Evolutionary conservation across 371 early-diverging fungal species (phyloP).

Genomic region (Apophysomyces variabilis): DNA sequence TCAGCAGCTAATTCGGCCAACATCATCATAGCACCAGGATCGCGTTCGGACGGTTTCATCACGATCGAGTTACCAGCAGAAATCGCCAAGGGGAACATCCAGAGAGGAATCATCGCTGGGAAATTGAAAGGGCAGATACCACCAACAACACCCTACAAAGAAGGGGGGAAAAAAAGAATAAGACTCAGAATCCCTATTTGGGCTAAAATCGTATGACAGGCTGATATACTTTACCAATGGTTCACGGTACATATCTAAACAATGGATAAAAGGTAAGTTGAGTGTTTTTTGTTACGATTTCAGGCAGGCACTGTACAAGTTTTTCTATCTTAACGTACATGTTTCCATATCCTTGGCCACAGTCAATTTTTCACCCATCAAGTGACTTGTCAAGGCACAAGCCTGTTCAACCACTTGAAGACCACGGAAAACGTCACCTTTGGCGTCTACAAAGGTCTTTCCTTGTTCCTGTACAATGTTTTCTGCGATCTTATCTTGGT

Average conservation of each 20-base stretch:
- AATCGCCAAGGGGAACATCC: conserved; percentile 97
- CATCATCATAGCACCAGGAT: conserved; percentile 95
- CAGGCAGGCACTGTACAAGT: not conserved
- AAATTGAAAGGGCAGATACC: conserved; percentile 98
- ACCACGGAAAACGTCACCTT: conserved; percentile 90
- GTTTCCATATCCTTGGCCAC: conserved; percentile 97
- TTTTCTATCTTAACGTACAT: conserved; percentile 42
- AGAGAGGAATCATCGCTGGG: conserved; percentile 95
- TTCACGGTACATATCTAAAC: conserved; percentile 83
- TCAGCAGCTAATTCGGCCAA: conserved; percentile 89
- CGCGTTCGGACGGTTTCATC: conserved; percentile 95
- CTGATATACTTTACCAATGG: conserved; percentile 60
- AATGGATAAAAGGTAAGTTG: not conserved
- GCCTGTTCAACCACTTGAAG: conserved; percentile 93
- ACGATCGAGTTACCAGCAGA: conserved; percentile 90
- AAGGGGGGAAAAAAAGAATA: too few species aligned
- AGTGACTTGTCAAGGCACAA: conserved; percentile 74
- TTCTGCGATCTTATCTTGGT: conserved; percentile 83
- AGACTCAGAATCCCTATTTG: not conserved
- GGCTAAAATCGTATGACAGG: too few species aligned
- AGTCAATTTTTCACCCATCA: conserved; percentile 87
- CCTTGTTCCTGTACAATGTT: conserved; percentile 94
- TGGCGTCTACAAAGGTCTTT: conserved; percentile 93
- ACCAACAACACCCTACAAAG: conserved; percentile 81
- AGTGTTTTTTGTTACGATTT: not conserved